Conservation (phyloP, 2,329 filamentous ascomycete genomes). For the Chaetomiaceae sp. region DNA sequence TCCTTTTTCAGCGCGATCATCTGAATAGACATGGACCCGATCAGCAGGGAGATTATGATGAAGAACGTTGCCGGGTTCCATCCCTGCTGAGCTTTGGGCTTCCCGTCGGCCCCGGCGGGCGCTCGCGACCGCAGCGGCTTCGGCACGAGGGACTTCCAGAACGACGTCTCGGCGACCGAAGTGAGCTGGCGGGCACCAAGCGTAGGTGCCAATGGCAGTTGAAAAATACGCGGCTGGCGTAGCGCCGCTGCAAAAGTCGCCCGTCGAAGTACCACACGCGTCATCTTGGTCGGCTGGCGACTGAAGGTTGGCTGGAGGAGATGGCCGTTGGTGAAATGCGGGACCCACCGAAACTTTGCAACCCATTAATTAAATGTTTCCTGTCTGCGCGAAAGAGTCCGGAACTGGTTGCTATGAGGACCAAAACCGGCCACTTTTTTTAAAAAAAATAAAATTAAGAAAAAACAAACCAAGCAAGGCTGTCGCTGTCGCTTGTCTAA, state of each 20-base stretch:
- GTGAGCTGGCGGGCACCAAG: conserved; percentile 6
- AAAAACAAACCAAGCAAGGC: too few species aligned
- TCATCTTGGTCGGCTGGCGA: conserved; percentile 7
- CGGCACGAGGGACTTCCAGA: conserved; percentile 66
- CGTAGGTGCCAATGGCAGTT: conserved; percentile 1
- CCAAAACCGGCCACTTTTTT: too few species aligned
- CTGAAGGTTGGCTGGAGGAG: background rate
- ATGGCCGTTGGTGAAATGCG: background rate
- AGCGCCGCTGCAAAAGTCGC: conserved; percentile 3
- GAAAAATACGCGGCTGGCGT: conserved; percentile 7
- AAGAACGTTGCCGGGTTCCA: conserved; percentile 82
- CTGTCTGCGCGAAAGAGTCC: too few species aligned
- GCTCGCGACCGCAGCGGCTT: conserved; percentile 49
- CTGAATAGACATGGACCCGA: conserved; percentile 93
- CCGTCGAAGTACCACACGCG: conserved; percentile 2
- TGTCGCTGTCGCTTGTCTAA: too few species aligned
- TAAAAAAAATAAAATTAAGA: too few species aligned
- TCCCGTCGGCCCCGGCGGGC: conserved; percentile 31
- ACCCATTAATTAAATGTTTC: too few species aligned
- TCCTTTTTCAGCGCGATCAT: conserved; percentile 77
- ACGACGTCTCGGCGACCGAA: conserved; percentile 35
- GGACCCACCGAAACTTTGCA: background rate
- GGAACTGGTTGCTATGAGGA: too few species aligned
- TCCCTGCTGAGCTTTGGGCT: conserved; percentile 50
- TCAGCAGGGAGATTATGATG: conserved; percentile 74